Conservation (phyloP, 192 early-diverging fungal genomes). For the Coemansia sp. region DNA sequence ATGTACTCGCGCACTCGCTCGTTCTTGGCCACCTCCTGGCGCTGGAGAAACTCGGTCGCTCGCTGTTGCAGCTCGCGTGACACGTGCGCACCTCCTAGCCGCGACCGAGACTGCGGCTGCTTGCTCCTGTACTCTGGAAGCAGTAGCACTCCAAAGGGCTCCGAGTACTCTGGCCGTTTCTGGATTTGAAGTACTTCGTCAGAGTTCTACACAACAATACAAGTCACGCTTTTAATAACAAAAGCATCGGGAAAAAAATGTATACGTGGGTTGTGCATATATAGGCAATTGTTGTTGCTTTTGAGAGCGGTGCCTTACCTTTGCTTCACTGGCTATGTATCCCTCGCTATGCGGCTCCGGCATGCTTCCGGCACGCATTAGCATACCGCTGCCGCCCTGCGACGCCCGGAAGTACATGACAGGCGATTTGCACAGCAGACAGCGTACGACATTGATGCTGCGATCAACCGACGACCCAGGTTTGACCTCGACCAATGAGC, state of each 20-base stretch:
- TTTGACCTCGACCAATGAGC: constrained; percentile 40
- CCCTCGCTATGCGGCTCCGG: constrained; percentile 22
- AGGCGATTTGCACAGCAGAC: constrained; percentile 40
- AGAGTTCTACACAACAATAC: constrained; percentile 10
- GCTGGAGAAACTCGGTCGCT: constrained; percentile 28
- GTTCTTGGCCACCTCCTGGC: constrained; percentile 23
- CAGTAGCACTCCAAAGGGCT: constrained; percentile 43
- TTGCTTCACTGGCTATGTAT: constrained; percentile 24
- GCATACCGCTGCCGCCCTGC: no score
- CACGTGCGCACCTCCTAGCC: constrained; percentile 13
- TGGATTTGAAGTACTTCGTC: constrained; percentile 14
- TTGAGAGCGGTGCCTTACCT: constrained; percentile 9
- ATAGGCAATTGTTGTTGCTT: no score
- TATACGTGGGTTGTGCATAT: no score
- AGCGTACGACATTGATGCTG: constrained; percentile 46
- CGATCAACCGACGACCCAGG: constrained; percentile 48
- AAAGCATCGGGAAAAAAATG: no score
- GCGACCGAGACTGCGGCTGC: neutral
- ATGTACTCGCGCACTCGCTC: no score
- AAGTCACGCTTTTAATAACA: no score
- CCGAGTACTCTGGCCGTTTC: constrained; percentile 34
- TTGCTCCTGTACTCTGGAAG: constrained; percentile 4
- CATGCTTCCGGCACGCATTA: constrained; percentile 1
- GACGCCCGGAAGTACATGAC: constrained; percentile 27
- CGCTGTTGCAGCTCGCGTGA: constrained; percentile 42